A percentile compares a stretch with the other conserved stretches of the same genome.
Evolutionary conservation across 2,329 filamentous ascomycete genomes (phyloP).

Genomic region (Cladosporium sp.): DNA sequence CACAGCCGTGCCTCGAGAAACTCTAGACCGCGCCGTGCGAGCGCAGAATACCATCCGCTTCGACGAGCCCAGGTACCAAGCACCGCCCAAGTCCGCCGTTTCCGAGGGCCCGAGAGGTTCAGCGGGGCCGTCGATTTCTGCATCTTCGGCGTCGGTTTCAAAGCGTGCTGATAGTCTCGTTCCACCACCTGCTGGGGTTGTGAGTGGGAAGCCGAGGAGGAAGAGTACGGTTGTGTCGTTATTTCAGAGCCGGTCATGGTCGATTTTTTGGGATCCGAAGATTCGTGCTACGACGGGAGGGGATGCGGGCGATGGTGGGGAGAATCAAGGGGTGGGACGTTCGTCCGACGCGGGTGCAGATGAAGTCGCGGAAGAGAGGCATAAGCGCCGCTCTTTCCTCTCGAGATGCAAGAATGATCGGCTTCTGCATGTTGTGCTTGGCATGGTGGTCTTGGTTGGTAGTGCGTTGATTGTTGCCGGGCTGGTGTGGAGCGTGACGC

Average conservation of each 20-base stretch:
- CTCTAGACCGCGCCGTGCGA: not conserved
- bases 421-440: not conserved
- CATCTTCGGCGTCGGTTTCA: not conserved
- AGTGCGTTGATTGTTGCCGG: constrained; percentile 5
- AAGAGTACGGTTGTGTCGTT: constrained; percentile 1
- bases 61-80: not conserved
- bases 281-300: constrained; percentile 2
- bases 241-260: not conserved
- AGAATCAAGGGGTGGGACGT: not conserved
- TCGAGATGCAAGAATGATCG: not conserved
- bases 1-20: not conserved
- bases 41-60: not conserved
- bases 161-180: constrained; percentile 3
- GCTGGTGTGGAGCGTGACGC: constrained; percentile 8
- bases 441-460: constrained; percentile 2
- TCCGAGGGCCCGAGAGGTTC: not conserved
- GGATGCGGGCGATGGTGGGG: not conserved
- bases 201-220: not conserved
- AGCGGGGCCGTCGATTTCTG: not conserved
- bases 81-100: not conserved
- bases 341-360: not conserved
- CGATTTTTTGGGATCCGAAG: constrained; percentile 3
- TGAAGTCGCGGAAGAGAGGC: not conserved
- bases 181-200: not conserved
- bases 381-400: not conserved